A percentile compares a stretch with the other conserved stretches of the same genome.
These are phyloP conservation scores for Abrus precatorius DNA, from an alignment of 306 rosid species.

Conservation along the genomic window DNA sequence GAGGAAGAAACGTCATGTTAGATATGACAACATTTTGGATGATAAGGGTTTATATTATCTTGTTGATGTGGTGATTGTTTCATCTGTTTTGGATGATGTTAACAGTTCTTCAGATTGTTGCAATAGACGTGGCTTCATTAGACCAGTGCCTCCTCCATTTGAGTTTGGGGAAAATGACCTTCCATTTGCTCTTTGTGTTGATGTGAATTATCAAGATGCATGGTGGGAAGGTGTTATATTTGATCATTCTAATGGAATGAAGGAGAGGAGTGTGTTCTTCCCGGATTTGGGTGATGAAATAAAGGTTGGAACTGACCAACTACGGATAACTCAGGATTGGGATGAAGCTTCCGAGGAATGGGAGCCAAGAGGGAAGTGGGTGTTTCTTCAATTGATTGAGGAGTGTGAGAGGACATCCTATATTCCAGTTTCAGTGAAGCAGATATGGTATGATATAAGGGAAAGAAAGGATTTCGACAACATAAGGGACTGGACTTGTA, in stretches of 20 bases:
- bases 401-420: slow-evolving; percentile 57
- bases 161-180: slow-evolving; percentile 48
- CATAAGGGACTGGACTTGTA: slow-evolving; percentile 75
- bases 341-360: slow-evolving; percentile 65
- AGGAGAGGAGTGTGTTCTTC: slow-evolving; percentile 73
- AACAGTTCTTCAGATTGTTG: slow-evolving; percentile 10
- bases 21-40: slow-evolving; percentile 63
- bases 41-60: slow-evolving; percentile 54
- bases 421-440: slow-evolving; percentile 73
- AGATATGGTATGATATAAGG: slow-evolving; percentile 83
- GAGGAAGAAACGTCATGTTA: slow-evolving; percentile 59
- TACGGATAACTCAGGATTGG: slow-evolving; percentile 84
- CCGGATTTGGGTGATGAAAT: slow-evolving; percentile 90
- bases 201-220: slow-evolving; percentile 70
- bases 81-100: slow-evolving; percentile 63
- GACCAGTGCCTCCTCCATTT: slow-evolving; percentile 70
- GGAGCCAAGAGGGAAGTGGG: slow-evolving; percentile 79
- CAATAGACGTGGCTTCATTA: slow-evolving; percentile 60
- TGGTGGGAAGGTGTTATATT: slow-evolving; percentile 98
- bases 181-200: slow-evolving; percentile 78
- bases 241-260: slow-evolving; percentile 62
- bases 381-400: slow-evolving; percentile 74
- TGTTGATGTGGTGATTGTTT: slow-evolving; percentile 61
- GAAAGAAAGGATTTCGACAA: slow-evolving; percentile 55
- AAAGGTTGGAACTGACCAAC: slow-evolving; percentile 44